phyloP scores from a whole-genome alignment of 805 yeast species.

The Metschnikowia similis region DNA sequence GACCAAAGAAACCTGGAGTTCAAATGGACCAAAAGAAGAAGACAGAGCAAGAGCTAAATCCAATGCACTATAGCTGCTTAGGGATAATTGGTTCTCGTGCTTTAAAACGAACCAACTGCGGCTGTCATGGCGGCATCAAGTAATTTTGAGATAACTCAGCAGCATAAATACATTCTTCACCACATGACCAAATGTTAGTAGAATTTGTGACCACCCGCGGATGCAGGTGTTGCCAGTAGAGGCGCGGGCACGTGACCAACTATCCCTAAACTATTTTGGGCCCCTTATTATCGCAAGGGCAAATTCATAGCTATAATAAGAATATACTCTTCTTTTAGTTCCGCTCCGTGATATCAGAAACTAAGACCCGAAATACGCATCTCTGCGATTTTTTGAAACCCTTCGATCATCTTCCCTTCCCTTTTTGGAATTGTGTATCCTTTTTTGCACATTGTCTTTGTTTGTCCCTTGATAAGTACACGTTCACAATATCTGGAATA shows the following conservation, averaged over 20 bases:
- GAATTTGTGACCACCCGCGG: too few relatives aligned
- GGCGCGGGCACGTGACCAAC: not conserved
- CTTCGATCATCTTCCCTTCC: too few relatives aligned
- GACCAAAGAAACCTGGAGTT: constrained; percentile 5
- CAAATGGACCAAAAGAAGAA: not conserved
- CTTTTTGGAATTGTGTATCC: not conserved
- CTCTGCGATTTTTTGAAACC: not conserved
- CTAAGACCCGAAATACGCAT: too few relatives aligned
- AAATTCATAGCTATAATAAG: not conserved
- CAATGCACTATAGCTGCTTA: not conserved
- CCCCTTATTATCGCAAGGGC: constrained; percentile 4
- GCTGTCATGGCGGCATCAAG: not conserved
- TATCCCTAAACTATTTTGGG: constrained; percentile 1
- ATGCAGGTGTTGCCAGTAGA: not conserved
- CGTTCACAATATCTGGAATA: not conserved
- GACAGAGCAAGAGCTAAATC: not conserved
- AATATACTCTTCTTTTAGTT: not conserved
- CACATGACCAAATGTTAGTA: not conserved
- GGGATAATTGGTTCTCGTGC: not conserved
- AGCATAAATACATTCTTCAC: not conserved
- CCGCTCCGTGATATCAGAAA: too few relatives aligned
- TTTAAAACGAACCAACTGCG: not conserved
- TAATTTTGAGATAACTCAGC: not conserved
- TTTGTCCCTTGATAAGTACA: not conserved
- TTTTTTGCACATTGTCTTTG: not conserved